Base-by-base conservation (phyloP, 2,329 filamentous ascomycete species). In the Penicillium sp. region DNA sequence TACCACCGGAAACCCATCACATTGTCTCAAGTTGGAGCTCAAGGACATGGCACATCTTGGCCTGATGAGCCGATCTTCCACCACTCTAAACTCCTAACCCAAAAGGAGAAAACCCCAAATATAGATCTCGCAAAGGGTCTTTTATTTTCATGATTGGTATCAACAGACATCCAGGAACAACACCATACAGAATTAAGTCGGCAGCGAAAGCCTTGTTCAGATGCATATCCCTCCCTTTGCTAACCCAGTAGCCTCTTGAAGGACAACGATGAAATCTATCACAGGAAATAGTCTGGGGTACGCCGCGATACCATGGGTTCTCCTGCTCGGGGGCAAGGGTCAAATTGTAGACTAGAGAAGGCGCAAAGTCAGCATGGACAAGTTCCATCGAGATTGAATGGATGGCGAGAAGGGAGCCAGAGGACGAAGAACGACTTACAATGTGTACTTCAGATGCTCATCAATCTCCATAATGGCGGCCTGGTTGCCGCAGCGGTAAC, bases 401-500 rank as follows among this genome's bases (percentile, higher is more conserved):
- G 31, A 37, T 24, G 50, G 3, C 9, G 27, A 16, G 5, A 22
- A 39, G 4, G 35, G 19, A 19, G 4, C 16, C 6, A 22, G n/a
- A 7, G 24, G 13, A 24, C 7, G 39, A 35, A n/a, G 47, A 35
- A 35, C 47, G 40, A 88, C 92, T 79, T 85, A 97, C 94, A 99
- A 98, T 73, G 95, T 98, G 81, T 98, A 99, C 83, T 99, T 98
- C 75, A 99, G 82, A 78, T 98, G 93, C 81, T 99, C 95, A 68
- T 98, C 95, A 78, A 99, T 99, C 80, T 98, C 95, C 95, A 99
- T 99, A 77, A 99, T 98, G n/a, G 95, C 95, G 58, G 95, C 95
- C 80, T 98, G 95, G 80, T 99, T 99, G 74, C 95, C 95, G 75
- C 95, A 99, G 77, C 95, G 87, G 84, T 99, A 98, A 83, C 94